Percentiles rank a stretch among this genome's conserved stretches.
These are phyloP conservation scores for Pseudonitzschia pungens DNA, from an alignment of 108 stramenopile genomes.

Conservation along the genomic window DNA sequence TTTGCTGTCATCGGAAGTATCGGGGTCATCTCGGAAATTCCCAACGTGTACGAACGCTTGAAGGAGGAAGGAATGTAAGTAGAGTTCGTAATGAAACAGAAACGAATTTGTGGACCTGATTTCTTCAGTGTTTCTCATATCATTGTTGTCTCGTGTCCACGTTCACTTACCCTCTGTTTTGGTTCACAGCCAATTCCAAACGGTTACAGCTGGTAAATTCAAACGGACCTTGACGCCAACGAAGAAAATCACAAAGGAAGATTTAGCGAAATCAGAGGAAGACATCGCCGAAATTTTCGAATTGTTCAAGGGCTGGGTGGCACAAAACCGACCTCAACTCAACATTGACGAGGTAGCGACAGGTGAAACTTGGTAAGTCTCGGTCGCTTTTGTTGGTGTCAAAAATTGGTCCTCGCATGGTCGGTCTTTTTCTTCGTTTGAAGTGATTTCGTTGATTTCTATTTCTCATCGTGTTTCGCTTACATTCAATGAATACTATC, in stretches of 20 bases:
- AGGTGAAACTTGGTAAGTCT: constrained; percentile 84
- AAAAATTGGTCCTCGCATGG: too few species aligned
- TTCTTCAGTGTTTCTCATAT: not conserved
- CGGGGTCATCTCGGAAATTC: constrained; percentile 89
- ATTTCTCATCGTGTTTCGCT: too few species aligned
- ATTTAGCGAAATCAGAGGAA: constrained; percentile 76
- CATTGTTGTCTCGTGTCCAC: not conserved
- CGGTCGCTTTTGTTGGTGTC: too few species aligned
- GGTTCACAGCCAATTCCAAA: constrained; percentile 73
- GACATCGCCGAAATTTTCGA: constrained; percentile 80
- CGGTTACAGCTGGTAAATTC: constrained; percentile 91
- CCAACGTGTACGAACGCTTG: constrained; percentile 90
- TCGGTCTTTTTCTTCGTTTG: too few species aligned
- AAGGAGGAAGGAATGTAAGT: constrained; percentile 87
- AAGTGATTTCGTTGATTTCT: too few species aligned
- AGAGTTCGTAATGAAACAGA: not conserved
- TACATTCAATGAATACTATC: too few species aligned
- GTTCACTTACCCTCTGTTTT: not conserved
- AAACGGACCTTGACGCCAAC: constrained; percentile 89
- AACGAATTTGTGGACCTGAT: not conserved
- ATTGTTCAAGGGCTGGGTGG: constrained; percentile 84
- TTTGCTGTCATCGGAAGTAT: constrained; percentile 88
- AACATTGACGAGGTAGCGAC: constrained; percentile 91
- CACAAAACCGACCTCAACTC: constrained; percentile 75
- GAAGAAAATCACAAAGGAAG: constrained; percentile 87